Conservation (phyloP, 176 grass and related monocot species). For the Lolium rigidum region DNA sequence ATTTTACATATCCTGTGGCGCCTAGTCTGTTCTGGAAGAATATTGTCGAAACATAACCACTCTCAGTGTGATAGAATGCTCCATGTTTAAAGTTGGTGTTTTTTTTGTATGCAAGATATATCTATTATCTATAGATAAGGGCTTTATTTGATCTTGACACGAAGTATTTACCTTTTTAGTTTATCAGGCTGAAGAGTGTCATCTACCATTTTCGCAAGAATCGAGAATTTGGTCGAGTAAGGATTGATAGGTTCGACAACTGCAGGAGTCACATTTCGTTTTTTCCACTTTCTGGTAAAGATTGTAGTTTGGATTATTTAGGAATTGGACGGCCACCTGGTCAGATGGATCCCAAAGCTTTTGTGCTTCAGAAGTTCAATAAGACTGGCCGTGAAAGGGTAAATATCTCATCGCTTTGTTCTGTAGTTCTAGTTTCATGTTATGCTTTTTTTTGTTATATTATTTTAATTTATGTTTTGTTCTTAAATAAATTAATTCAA, state of each 20-base stretch:
- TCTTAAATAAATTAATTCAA: slow-evolving; percentile 21
- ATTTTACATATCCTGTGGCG: not conserved
- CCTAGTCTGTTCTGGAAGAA: slow-evolving; percentile 16
- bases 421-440: slow-evolving; percentile 3
- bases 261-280: not conserved
- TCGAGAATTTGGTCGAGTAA: slow-evolving; percentile 80
- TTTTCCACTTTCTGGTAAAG: not conserved
- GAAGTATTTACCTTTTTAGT: slow-evolving; percentile 44
- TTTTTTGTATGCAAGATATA: not conserved
- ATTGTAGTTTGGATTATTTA: slow-evolving; percentile 47
- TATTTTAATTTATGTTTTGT: slow-evolving; percentile 1
- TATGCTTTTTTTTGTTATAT: slow-evolving; percentile 18
- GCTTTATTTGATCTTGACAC: slow-evolving; percentile 33
- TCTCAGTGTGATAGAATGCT: not conserved
- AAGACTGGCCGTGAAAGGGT: slow-evolving; percentile 70
- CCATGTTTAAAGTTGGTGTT: not conserved
- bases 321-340: slow-evolving; percentile 81
- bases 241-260: slow-evolving; percentile 68
- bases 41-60: not conserved
- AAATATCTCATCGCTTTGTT: slow-evolving; percentile 39
- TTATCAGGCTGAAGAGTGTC: slow-evolving; percentile 78
- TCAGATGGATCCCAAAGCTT: slow-evolving; percentile 95
- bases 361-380: slow-evolving; percentile 90
- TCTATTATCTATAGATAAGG: not conserved
- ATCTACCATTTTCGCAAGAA: slow-evolving; percentile 85